Conservation (phyloP, 2,329 filamentous ascomycete species). For the Colletotrichum sp. region DNA sequence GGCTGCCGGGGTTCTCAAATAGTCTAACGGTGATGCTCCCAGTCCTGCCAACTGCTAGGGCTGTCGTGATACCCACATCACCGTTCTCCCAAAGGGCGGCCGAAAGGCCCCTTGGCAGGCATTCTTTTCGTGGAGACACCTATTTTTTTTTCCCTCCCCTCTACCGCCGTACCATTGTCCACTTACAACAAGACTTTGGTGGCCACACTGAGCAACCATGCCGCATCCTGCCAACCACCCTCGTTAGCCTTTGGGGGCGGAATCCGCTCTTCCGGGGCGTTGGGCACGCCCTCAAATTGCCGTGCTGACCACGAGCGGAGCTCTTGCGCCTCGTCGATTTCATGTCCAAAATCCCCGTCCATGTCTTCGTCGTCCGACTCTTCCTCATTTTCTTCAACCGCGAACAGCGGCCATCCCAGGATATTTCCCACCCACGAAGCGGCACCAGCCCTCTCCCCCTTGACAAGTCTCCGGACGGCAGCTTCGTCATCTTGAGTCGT, state of each 20-base stretch:
- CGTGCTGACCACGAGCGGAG: conserved; percentile 37
- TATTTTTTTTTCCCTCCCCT: neutral
- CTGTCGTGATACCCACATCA: conserved; percentile 16
- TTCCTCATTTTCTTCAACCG: conserved; percentile 66
- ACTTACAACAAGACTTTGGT: conserved; percentile 63
- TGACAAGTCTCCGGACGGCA: conserved; percentile 61
- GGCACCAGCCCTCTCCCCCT: conserved; percentile 54
- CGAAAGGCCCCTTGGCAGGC: neutral
- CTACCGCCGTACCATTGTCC: neutral
- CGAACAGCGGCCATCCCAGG: conserved; percentile 66
- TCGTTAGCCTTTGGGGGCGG: conserved; percentile 56
- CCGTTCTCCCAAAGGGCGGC: neutral
- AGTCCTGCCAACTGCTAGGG: conserved; percentile 2
- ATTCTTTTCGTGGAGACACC: neutral
- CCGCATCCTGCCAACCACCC: conserved; percentile 70
- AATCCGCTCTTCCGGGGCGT: conserved; percentile 49
- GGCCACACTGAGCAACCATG: conserved; percentile 71
- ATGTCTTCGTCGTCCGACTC: conserved; percentile 45
- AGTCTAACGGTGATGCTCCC: conserved; percentile 12
- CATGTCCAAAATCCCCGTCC: conserved; percentile 33
- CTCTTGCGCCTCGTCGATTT: conserved; percentile 31
- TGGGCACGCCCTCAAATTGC: conserved; percentile 46
- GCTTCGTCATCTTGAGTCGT: conserved; percentile 62
- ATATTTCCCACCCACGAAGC: conserved; percentile 65
- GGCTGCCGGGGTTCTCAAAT: neutral